These are phyloP conservation scores for Sporothrix luriei DNA, from an alignment of 2,329 filamentous ascomycete species.

Conservation along the genomic window DNA sequence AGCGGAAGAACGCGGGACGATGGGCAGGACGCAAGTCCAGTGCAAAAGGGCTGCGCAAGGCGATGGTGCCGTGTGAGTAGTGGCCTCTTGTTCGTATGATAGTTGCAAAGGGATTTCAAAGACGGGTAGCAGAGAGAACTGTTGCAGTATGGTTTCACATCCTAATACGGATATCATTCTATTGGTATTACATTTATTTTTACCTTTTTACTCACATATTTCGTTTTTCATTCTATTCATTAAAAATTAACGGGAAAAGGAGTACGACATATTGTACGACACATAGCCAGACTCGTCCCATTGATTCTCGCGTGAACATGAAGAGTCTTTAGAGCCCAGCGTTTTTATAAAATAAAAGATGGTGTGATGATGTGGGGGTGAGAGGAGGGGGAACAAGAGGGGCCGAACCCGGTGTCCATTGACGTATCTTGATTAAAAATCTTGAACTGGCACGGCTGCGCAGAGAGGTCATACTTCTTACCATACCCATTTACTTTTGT, in stretches of 20 bases:
- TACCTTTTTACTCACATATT: neutral
- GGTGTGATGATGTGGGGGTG: slow-evolving; percentile 20
- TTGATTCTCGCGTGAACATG: too few species aligned
- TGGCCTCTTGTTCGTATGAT: neutral
- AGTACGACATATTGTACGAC: too few species aligned
- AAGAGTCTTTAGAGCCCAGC: too few species aligned
- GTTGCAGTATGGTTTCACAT: slow-evolving; percentile 17
- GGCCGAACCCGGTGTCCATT: neutral
- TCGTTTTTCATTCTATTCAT: neutral
- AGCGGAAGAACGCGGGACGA: neutral
- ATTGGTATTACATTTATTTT: neutral
- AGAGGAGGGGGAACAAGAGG: slow-evolving; percentile 16
- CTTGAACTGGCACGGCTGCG: too few species aligned
- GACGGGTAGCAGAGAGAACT: neutral
- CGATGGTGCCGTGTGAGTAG: neutral
- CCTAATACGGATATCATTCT: neutral
- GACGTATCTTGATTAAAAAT: too few species aligned
- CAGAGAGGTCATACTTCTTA: too few species aligned
- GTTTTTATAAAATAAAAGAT: slow-evolving; percentile 8
- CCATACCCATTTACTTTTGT: too few species aligned
- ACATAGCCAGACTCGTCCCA: too few species aligned
- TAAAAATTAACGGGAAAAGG: neutral
- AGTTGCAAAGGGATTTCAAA: neutral
- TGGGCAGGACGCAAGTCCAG: neutral
- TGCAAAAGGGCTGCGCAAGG: neutral